These are phyloP conservation scores for Malassezia arunalokei DNA, from an alignment of 1,284 basidiomycete genomes.

Conservation along the genomic window DNA sequence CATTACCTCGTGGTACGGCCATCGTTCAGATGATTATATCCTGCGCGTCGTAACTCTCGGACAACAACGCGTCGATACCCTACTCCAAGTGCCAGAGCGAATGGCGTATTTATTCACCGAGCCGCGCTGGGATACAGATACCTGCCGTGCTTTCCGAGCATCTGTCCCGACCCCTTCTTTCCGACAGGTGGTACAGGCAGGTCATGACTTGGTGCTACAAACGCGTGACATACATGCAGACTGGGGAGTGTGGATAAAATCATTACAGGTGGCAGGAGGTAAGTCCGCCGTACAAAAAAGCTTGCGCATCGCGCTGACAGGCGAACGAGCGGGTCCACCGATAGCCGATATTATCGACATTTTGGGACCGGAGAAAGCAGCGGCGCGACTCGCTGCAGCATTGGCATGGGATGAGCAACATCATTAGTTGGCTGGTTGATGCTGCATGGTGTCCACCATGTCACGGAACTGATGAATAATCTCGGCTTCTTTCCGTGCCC, in stretches of 20 bases:
- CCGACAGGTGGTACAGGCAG: not conserved
- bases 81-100: not conserved
- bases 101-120: conserved; percentile 8
- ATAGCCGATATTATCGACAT: conserved; percentile 9
- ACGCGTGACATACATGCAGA: not conserved
- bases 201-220: not conserved
- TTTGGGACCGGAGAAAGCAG: conserved; percentile 4
- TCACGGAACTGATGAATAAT: conserved; percentile 48
- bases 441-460: conserved; percentile 25
- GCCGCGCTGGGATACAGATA: conserved; percentile 1
- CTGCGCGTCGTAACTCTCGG: conserved; percentile 3
- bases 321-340: conserved; percentile 12
- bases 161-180: not conserved
- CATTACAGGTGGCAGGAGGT: not conserved
- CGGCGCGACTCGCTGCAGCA: conserved; percentile 1
- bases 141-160: conserved; percentile 4
- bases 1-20: not conserved
- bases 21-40: not conserved
- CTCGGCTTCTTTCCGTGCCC: conserved; percentile 65
- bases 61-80: conserved; percentile 10
- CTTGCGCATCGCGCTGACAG: conserved; percentile 15
- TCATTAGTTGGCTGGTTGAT: not conserved
- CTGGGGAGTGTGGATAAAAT: conserved; percentile 4
- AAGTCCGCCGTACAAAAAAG: conserved; percentile 12
- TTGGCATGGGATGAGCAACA: conserved; percentile 6